Base-by-base conservation (phyloP, 1,139 yeast species). In the Citeromyces hawaiiensis region DNA sequence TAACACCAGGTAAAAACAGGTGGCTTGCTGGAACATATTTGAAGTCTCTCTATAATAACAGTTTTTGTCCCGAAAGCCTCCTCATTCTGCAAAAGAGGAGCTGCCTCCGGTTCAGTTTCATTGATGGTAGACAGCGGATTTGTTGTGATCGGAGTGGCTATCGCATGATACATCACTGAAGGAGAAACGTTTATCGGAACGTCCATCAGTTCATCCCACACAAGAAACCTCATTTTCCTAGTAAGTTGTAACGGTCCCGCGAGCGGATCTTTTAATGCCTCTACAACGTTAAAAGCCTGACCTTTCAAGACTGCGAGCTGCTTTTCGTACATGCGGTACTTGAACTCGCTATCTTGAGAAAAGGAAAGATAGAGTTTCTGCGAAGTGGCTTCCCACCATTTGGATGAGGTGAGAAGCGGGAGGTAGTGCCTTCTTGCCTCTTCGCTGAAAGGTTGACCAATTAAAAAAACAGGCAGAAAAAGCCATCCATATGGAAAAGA, bases 401-500 rank as follows among this genome's bases (percentile, higher is more conserved):
- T 57, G 11, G 66, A 64, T 2, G 83, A 75, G 0, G 85, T 73
- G 35, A 81, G 53, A 7, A 79, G 49, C 0, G 79, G 74, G 38
- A 80, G 53, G 47, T 72, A 77, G 48, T 78, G 85, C 7, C 61
- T 58, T 40, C 83, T 59, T 1, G 86, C 74, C 35, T 60, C 59
- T 35, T 60, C 59, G 3, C 81, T 68, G 48, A 81, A 80, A 2
- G 87, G 88, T 45, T 72, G 79, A 0, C 85, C 86, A 41, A 81
- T 75, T 3, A 81, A 54, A 7, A 73, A 63, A 15, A 72, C 55
- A 0, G 91, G 91, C 34, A 81, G 55, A 47, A 76, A 79, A 23
- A 81, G 57, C 91, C 91, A 81, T 0, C 91, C 91, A 57, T 72
- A 81, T 0, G 91, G 91, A 48, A 78, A 81, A 1, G 85, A 76